These are phyloP conservation scores for Lophiostoma macrostomum DNA, from an alignment of 495 filamentous ascomycete species.

Conservation along the genomic window DNA sequence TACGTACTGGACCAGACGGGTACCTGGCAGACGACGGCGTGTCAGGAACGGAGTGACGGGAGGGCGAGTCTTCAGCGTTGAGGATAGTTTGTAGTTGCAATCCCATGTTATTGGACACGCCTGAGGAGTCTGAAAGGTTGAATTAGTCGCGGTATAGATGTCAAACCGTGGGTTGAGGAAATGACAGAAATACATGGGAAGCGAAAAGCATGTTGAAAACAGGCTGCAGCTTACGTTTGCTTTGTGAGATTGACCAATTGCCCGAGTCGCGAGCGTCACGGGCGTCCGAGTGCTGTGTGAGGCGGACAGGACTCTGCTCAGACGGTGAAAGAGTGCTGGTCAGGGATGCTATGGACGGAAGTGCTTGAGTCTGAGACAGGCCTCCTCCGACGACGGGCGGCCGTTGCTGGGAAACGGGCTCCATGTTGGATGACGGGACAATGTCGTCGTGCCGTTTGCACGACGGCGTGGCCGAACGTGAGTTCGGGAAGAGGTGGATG, in stretches of 20 bases:
- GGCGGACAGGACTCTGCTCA: constrained; percentile 29
- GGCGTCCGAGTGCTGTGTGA: constrained; percentile 28
- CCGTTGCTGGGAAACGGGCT: constrained; percentile 18
- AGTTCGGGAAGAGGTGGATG: constrained; percentile 2
- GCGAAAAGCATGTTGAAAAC: not conserved
- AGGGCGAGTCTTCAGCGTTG: constrained; percentile 43
- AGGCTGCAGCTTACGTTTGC: constrained; percentile 35
- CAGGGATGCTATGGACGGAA: constrained; percentile 34
- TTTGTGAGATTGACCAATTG: constrained; percentile 38
- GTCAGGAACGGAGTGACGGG: constrained; percentile 38
- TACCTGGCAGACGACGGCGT: constrained; percentile 40
- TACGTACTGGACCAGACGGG: constrained; percentile 22
- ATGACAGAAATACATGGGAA: not conserved
- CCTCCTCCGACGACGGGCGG: constrained; percentile 3
- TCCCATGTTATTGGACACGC: constrained; percentile 38
- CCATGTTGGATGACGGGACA: constrained; percentile 17
- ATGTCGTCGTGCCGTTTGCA: constrained; percentile 9
- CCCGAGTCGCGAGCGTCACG: constrained; percentile 36
- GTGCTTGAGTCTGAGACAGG: constrained; percentile 29
- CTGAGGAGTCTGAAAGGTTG: constrained; percentile 38
- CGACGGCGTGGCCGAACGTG: constrained; percentile 1
- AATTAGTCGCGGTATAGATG: no score
- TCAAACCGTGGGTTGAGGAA: not conserved
- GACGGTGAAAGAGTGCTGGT: constrained; percentile 23
- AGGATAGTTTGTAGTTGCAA: constrained; percentile 43